Base-by-base conservation (phyloP, 2,329 filamentous ascomycete species). In the Lasiodiplodia theobromae region DNA sequence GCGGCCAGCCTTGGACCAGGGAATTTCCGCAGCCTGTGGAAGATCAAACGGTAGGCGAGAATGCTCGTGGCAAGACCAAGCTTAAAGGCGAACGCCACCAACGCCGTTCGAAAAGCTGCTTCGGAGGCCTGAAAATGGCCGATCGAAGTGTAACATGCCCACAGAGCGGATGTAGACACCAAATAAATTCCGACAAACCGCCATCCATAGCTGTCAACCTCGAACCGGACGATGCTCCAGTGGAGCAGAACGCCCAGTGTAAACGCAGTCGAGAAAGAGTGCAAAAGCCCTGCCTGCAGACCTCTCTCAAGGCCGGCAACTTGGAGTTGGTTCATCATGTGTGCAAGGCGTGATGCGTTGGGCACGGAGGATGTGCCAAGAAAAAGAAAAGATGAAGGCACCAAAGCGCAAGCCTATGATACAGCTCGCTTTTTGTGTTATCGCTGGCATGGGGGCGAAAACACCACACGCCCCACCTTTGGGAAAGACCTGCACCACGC, bases 1-100 rank as follows among this genome's bases (percentile, higher is more conserved):
- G 23, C 54, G 1, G 63, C 62, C 10, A n/a, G 18, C 8, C 37
- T 16, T 7, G 68, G 68, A 7, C 62, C 63, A 25, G 68, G 63
- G 28, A 69, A 67, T 31, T 76, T 73, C 23, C 58, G 74, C 21
- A 82, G 73, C 6, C 77, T 78, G 62, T 52, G 49, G 14, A 52
- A 52, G 7, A 80, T 76, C 3, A 75, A 66, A 16, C 82, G 77
- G 71, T 83, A 80, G 18, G 79, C 66, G 8, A 75, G 31, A 18
- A 82, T 80, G 69, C 80, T 82, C 6, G 71, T 31, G 10, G 65
- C 31, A 11, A 78, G 62, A 4, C 73, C 70, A 21, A 57, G 68
- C 38, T 63, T 63, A 38, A 63, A 63, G 3, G 25, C 18, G 12
- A 7, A n/a, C 16, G 38, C 58, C 21, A 52, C n/a, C 16, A 18